Evolutionary conservation across 129 eudicot genomes (phyloP).

Genomic region (Erigeron canadensis): DNA sequence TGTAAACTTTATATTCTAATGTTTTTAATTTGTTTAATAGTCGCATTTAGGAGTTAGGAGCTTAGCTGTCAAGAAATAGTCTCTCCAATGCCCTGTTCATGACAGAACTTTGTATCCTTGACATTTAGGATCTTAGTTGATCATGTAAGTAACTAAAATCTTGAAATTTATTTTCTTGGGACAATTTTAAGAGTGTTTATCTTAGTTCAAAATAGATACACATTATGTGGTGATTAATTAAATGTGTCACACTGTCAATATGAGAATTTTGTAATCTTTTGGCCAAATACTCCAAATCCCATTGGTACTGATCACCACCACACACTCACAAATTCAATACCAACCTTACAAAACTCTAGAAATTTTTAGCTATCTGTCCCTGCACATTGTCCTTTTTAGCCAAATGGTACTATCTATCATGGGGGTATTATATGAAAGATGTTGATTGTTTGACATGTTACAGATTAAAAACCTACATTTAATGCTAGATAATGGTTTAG

Average conservation of each 20-base stretch:
- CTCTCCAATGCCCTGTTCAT: neutral
- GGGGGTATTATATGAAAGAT: slow-evolving; percentile 22
- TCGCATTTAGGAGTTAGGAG: too few species aligned
- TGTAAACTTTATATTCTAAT: too few species aligned
- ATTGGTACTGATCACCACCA: slow-evolving; percentile 36
- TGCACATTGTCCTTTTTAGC: neutral
- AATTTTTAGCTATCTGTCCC: slow-evolving; percentile 22
- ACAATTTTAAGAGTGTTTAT: slow-evolving; percentile 19
- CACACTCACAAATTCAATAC: slow-evolving; percentile 34
- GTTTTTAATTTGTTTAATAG: too few species aligned
- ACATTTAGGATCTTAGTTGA: neutral
- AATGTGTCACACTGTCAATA: slow-evolving; percentile 24
- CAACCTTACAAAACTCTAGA: slow-evolving; percentile 13
- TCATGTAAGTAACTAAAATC: neutral
- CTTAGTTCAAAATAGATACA: slow-evolving; percentile 19
- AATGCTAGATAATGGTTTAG: slow-evolving; percentile 19
- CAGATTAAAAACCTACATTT: slow-evolving; percentile 20
- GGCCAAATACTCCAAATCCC: slow-evolving; percentile 22
- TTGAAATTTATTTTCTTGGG: neutral
- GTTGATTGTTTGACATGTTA: slow-evolving; percentile 36
- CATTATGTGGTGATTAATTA: slow-evolving; percentile 31
- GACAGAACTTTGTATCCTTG: neutral
- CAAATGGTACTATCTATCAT: slow-evolving; percentile 10
- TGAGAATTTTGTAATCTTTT: slow-evolving; percentile 24
- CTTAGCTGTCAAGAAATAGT: too few species aligned